Conservation (phyloP, 441 rosid genomes). For the Pelargonium cotyledonis region DNA sequence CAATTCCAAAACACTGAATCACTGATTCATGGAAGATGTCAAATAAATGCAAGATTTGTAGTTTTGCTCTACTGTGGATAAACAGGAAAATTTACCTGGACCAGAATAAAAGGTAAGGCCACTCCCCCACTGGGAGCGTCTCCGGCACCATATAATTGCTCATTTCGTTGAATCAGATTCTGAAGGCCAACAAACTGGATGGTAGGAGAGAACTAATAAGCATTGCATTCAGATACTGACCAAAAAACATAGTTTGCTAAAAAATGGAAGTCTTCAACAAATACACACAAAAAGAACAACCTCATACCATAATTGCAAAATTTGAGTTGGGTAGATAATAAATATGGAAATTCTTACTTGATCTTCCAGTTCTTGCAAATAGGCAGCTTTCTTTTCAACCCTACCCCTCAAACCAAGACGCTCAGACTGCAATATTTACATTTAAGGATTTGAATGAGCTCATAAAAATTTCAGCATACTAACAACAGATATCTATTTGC, state of each 20-base stretch:
- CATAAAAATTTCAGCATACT: constrained; percentile 20
- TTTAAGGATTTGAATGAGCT: constrained; percentile 15
- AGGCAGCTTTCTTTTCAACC: constrained; percentile 82
- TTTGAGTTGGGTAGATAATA: background rate
- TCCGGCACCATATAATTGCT: constrained; percentile 69
- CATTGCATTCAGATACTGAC: constrained; percentile 2
- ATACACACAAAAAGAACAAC: background rate
- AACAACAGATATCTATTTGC: constrained; percentile 8
- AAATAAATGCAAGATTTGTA: too few species aligned
- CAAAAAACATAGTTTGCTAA: constrained; percentile 5
- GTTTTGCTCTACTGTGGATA: too few species aligned
- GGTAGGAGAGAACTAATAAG: constrained; percentile 13
- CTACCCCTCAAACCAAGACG: constrained; percentile 62
- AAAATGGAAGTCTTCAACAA: background rate
- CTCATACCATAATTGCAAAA: too few species aligned
- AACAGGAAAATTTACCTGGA: constrained; percentile 72
- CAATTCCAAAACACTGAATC: too few species aligned
- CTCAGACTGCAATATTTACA: constrained; percentile 45
- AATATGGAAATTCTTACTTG: constrained; percentile 44
- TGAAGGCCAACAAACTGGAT: constrained; percentile 77
- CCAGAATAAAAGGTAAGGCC: constrained; percentile 92
- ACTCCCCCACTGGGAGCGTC: constrained; percentile 85
- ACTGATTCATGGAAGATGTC: too few species aligned
- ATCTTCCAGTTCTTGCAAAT: constrained; percentile 83
- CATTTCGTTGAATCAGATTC: constrained; percentile 76